Conservation (phyloP, 345 rosid species). For the Rhodamnia argentea region DNA sequence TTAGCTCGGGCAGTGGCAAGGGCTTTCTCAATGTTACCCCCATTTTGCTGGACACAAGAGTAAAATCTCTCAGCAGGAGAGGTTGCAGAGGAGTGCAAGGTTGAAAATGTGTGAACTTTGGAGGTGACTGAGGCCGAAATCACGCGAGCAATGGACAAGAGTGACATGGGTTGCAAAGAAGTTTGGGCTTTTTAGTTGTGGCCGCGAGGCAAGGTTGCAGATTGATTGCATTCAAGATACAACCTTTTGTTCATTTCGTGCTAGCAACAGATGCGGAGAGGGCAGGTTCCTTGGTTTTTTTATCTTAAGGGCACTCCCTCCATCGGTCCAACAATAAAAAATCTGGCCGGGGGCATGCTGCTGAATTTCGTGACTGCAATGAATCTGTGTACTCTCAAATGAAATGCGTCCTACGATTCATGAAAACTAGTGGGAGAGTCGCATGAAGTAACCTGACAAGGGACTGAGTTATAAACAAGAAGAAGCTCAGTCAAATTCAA, state of each 20-base stretch:
- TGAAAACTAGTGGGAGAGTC: too few species aligned
- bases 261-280: not conserved
- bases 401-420: too few species aligned
- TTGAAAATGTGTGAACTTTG: constrained; percentile 15
- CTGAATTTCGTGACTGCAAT: not conserved
- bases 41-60: constrained; percentile 22
- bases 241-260: not conserved
- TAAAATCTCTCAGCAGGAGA: constrained; percentile 32
- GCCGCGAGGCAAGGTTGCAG: not conserved
- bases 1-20: constrained; percentile 27
- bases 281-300: not conserved
- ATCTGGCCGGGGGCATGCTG: not conserved
- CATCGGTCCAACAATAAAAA: not conserved
- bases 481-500: not conserved
- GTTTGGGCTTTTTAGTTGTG: not conserved
- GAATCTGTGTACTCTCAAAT: not conserved
- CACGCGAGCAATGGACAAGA: not conserved
- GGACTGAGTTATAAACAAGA: not conserved
- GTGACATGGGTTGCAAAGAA: not conserved
- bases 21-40: constrained; percentile 34
- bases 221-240: not conserved
- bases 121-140: constrained; percentile 11
- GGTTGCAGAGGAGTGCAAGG: constrained; percentile 18
- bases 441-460: not conserved
- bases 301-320: not conserved